phyloP scores from a whole-genome alignment of 2,329 filamentous ascomycete species.

The Phialemonium atrogriseum region DNA sequence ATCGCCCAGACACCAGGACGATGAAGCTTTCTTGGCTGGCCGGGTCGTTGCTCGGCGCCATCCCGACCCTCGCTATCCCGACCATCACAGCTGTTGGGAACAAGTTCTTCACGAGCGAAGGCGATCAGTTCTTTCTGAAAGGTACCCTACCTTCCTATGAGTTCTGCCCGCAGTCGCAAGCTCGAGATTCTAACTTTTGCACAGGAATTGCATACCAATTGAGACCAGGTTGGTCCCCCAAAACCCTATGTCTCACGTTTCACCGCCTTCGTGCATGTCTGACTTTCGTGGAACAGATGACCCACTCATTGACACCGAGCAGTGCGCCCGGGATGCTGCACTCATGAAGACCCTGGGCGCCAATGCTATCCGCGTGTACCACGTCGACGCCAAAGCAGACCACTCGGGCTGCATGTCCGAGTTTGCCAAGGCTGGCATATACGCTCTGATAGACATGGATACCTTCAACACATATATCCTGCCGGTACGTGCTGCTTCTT shows the following conservation, averaged over 20 bases:
- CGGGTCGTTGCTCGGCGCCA: slow-evolving; percentile 24
- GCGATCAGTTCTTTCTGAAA: slow-evolving; percentile 77
- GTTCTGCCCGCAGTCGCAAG: neutral
- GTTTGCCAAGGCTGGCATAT: slow-evolving; percentile 74
- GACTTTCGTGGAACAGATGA: slow-evolving; percentile 39
- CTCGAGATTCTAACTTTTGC: slow-evolving; percentile 6
- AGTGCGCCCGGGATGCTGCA: slow-evolving; percentile 66
- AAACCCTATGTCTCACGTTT: slow-evolving; percentile 5
- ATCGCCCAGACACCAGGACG: no score
- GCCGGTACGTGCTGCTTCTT: slow-evolving; percentile 33
- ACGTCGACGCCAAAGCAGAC: slow-evolving; percentile 64
- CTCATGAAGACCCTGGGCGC: slow-evolving; percentile 75
- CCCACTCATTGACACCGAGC: slow-evolving; percentile 65
- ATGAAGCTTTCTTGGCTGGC: slow-evolving; percentile 31
- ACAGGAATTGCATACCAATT: slow-evolving; percentile 67
- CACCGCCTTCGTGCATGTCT: neutral
- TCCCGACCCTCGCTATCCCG: slow-evolving; percentile 31
- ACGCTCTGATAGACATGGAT: slow-evolving; percentile 76
- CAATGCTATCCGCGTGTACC: slow-evolving; percentile 83
- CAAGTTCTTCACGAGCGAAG: slow-evolving; percentile 80
- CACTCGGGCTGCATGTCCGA: slow-evolving; percentile 76
- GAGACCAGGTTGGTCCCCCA: slow-evolving; percentile 25
- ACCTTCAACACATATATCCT: slow-evolving; percentile 63
- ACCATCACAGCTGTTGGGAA: slow-evolving; percentile 54
- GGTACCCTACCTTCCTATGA: slow-evolving; percentile 35